phyloP scores from a whole-genome alignment of 2,329 filamentous ascomycete genomes.

The Malbranchea zuffiana region DNA sequence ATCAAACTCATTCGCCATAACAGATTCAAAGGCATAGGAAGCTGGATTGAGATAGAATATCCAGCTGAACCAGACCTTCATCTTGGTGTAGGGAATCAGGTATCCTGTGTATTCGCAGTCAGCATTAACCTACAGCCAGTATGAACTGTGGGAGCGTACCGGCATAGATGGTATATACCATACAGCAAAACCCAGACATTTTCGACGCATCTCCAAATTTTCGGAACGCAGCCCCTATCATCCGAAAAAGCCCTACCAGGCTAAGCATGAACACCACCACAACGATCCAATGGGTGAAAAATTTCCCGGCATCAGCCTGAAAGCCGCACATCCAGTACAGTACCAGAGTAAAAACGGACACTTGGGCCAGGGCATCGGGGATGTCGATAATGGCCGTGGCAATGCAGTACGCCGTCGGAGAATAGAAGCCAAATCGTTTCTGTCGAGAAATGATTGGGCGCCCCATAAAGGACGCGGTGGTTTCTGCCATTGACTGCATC shows the following conservation, averaged over 20 bases:
- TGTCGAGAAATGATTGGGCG: conserved; percentile 89
- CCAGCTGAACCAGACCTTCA: conserved; percentile 75
- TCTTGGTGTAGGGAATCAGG: conserved; percentile 43
- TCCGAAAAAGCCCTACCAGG: conserved; percentile 50
- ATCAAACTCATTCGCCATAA: conserved; percentile 75
- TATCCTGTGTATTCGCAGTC: conserved; percentile 40
- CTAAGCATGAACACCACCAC: conserved; percentile 57
- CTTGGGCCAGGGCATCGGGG: conserved; percentile 66
- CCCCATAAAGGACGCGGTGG: conserved; percentile 74
- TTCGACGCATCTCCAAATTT: conserved; percentile 53
- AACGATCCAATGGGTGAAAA: conserved; percentile 76
- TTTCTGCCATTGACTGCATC: conserved; percentile 66
- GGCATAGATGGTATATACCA: conserved; percentile 37
- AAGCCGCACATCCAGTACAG: conserved; percentile 83
- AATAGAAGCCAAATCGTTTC: conserved; percentile 72
- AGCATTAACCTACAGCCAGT: too few relatives aligned
- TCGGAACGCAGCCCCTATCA: conserved; percentile 44
- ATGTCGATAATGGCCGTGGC: conserved; percentile 69
- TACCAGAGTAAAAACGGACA: conserved; percentile 63
- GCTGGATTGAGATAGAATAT: conserved; percentile 70
- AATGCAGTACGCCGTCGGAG: conserved; percentile 69
- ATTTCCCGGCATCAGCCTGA: conserved; percentile 58
- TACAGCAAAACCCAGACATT: conserved; percentile 33
- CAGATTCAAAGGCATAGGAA: conserved; percentile 65
- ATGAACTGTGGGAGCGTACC: conserved; percentile 52